Percentiles rank a stretch among this genome's conserved stretches.
phyloP scores from a whole-genome alignment of 2,329 filamentous ascomycete genomes.

The Tolypocladium ovalisporum region DNA sequence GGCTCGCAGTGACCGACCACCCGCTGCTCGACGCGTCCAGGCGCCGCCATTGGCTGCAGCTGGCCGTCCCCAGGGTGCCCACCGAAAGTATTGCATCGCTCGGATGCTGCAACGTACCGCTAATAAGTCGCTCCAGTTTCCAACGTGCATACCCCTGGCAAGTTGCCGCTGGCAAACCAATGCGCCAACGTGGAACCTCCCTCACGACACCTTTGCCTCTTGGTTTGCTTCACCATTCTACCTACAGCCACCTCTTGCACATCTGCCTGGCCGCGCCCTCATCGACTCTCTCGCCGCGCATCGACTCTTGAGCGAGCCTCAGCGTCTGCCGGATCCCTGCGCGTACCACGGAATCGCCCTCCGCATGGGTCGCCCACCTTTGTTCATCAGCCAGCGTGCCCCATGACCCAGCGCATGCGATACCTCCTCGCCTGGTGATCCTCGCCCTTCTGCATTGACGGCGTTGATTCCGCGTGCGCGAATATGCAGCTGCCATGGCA shows the following conservation, averaged over 20 bases:
- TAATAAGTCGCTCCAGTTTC: not conserved
- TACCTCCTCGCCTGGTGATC: conserved; percentile 5
- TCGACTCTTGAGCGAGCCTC: not conserved
- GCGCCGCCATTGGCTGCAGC: not conserved
- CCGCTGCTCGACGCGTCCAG: not conserved
- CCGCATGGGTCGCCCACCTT: not conserved
- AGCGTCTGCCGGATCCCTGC: not conserved
- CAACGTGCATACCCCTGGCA: not conserved
- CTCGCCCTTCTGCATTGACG: conserved; percentile 8
- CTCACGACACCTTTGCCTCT: not conserved
- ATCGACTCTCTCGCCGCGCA: not conserved
- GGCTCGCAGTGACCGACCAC: not conserved
- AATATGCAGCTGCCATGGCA: conserved; percentile 28
- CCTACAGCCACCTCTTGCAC: not conserved
- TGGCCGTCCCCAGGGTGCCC: not conserved
- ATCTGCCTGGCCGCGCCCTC: not conserved
- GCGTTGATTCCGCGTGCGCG: conserved; percentile 8
- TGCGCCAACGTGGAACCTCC: not conserved
- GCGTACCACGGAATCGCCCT: not conserved
- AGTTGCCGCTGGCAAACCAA: not conserved
- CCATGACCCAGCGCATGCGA: conserved; percentile 13
- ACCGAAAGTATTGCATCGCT: not conserved
- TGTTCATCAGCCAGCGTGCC: conserved; percentile 1
- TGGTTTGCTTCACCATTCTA: not conserved
- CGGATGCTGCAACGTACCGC: no score